Base-by-base conservation (phyloP, 306 rosid genomes). In the Quercus berberidifolia region DNA sequence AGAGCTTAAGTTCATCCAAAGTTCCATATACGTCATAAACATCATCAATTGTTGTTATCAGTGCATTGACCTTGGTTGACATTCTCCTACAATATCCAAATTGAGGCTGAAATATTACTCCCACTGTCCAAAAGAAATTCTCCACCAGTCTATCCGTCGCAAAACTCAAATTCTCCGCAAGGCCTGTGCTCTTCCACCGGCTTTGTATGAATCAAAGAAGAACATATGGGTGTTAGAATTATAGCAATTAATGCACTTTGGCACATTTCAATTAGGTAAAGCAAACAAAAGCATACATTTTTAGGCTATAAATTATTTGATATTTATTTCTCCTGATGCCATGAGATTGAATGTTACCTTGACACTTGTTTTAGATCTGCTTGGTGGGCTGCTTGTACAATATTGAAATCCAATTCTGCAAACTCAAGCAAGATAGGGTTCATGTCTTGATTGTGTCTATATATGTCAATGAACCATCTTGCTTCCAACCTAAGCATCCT, bases 401-500 rank as follows among this genome's bases (percentile, higher is more conserved):
- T 28, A n/a, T 79, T 77, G 46, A 67, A 77, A 35, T 77, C 81
- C 43, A 69, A 21, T 55, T 38, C 26, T 30, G 81, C 81, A 55
- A 77, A 19, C 20, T 56, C 35, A 56, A 69, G 75, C 14, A 77
- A 33, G 55, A 8, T 19, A 13, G 69, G 69, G 33, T 25, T 77
- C 75, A 7, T 10, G 5, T 77, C 21, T 6, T 38, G 2, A 31
- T 6, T 55, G 2, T 31, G 74, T 11, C 62, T 75, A 1, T 78
- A 83, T 4, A 74, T 21, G 41, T 83, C 75, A 70, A 83, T 70
- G 75, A 75, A 83, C 83, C 86, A 83, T 0, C 63, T 64, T 2
- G 72, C 5, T 4, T 83, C 80, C 20, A 77, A 71, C 46, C 86
- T 79, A 18, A 5, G 65, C 76, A 85, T 73, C 60, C 89, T 74